Conservation (phyloP, 129 eudicot genomes). For the Rutidosis leptorrhynchoides region DNA sequence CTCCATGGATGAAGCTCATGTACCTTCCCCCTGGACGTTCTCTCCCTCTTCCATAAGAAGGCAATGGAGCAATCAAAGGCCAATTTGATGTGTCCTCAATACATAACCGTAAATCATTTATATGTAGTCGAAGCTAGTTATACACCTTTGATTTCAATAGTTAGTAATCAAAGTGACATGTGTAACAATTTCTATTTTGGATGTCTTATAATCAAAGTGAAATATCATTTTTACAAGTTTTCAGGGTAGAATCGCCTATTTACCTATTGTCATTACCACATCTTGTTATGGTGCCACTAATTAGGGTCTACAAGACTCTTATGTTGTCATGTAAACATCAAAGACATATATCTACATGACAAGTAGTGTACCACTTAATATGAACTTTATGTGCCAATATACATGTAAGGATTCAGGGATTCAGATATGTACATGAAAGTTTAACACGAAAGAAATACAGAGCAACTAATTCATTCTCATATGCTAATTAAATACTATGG, state of each 20-base stretch:
- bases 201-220: constrained; percentile 10
- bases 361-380: neutral
- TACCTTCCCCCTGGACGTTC: constrained; percentile 95
- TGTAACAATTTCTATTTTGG: neutral
- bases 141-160: constrained; percentile 7
- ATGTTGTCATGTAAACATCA: neutral
- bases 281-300: constrained; percentile 1
- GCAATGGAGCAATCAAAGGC: constrained; percentile 88
- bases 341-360: neutral
- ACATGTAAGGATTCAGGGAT: neutral
- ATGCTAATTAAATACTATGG: neutral
- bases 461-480: neutral
- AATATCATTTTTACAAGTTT: neutral
- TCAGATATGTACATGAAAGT: neutral
- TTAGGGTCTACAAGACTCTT: constrained; percentile 2
- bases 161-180: neutral
- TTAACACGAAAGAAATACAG: neutral
- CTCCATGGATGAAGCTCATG: constrained; percentile 85
- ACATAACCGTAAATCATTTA: neutral
- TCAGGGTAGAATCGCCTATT: neutral
- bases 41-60: constrained; percentile 98
- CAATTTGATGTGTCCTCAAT: constrained; percentile 66
- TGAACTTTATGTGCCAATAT: neutral
- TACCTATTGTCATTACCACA: neutral
- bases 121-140: neutral